A percentile compares a stretch with the other conserved stretches of the same genome.
These are phyloP conservation scores for Wakefieldia striispora DNA, from an alignment of 768 basidiomycete genomes.

Conservation along the genomic window DNA sequence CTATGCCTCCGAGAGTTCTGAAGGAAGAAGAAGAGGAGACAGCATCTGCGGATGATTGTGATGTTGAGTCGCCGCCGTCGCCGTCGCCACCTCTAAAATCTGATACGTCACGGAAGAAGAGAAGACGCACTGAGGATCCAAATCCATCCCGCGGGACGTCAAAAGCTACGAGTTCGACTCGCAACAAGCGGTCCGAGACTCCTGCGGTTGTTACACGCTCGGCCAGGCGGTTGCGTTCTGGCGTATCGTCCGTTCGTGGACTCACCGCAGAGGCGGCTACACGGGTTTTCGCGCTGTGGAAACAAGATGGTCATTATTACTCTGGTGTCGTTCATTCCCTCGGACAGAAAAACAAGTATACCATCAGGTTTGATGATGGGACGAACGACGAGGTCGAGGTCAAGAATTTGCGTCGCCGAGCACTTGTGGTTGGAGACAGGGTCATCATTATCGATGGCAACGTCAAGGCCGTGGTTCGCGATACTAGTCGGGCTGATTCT, in stretches of 20 bases:
- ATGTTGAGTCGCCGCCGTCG: slow-evolving; percentile 29
- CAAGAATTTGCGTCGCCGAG: slow-evolving; percentile 51
- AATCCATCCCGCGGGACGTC: slow-evolving; percentile 22
- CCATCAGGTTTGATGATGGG: slow-evolving; percentile 67
- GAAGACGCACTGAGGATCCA: slow-evolving; percentile 38
- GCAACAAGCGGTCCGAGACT: slow-evolving; percentile 26
- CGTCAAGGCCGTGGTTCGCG: slow-evolving; percentile 29
- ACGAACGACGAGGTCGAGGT: slow-evolving; percentile 46
- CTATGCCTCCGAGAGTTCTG: slow-evolving; percentile 11
- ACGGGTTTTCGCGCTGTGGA: slow-evolving; percentile 73
- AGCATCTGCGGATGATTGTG: slow-evolving; percentile 42
- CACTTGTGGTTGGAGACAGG: slow-evolving; percentile 54
- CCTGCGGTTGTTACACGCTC: slow-evolving; percentile 33
- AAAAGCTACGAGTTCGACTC: slow-evolving; percentile 28
- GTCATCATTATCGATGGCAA: slow-evolving; percentile 40
- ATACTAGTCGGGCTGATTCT: slow-evolving; percentile 32
- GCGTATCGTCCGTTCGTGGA: slow-evolving; percentile 24
- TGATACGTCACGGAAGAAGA: slow-evolving; percentile 41
- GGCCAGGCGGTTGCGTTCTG: slow-evolving; percentile 41
- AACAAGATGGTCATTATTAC: slow-evolving; percentile 56
- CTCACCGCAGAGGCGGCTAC: slow-evolving; percentile 35
- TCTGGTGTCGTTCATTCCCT: slow-evolving; percentile 51
- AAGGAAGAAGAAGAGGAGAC: slow-evolving; percentile 39
- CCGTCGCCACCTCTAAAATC: slow-evolving; percentile 23
- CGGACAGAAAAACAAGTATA: slow-evolving; percentile 35